Conservation (phyloP, 78 protist genomes). For the Dictyostelium citrinum region DNA sequence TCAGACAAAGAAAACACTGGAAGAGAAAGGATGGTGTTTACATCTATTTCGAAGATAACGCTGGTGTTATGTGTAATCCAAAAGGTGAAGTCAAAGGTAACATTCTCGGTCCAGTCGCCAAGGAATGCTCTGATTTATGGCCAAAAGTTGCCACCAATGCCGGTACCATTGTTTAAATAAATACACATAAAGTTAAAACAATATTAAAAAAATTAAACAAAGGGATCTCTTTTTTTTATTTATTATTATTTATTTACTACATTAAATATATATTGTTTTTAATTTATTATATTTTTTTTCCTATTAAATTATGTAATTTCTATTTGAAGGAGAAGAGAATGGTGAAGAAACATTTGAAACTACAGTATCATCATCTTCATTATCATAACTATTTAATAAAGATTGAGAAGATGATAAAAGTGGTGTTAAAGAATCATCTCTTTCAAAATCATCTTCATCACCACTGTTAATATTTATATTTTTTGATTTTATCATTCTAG, state of each 20-base stretch:
- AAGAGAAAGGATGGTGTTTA: slow-evolving; percentile 95
- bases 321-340: not conserved
- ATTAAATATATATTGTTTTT: not conserved
- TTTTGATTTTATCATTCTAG: not conserved
- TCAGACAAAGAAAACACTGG: slow-evolving; percentile 98
- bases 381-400: not conserved
- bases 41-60: slow-evolving; percentile 99
- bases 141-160: slow-evolving; percentile 88
- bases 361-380: not conserved
- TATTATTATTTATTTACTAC: too few species aligned
- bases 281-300: not conserved
- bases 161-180: slow-evolving; percentile 32
- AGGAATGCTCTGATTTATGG: slow-evolving; percentile 99
- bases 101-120: slow-evolving; percentile 99
- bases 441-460: not conserved
- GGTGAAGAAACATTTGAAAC: not conserved
- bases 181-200: not conserved
- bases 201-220: too few species aligned
- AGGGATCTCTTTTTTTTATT: too few species aligned
- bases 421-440: not conserved
- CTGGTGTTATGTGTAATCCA: slow-evolving; percentile 98
- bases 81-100: slow-evolving; percentile 99
- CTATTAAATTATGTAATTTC: not conserved
- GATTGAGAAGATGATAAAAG: not conserved
- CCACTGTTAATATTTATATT: not conserved